Conservation (phyloP, 768 basidiomycete genomes). For the Naganishia vishniacii region DNA sequence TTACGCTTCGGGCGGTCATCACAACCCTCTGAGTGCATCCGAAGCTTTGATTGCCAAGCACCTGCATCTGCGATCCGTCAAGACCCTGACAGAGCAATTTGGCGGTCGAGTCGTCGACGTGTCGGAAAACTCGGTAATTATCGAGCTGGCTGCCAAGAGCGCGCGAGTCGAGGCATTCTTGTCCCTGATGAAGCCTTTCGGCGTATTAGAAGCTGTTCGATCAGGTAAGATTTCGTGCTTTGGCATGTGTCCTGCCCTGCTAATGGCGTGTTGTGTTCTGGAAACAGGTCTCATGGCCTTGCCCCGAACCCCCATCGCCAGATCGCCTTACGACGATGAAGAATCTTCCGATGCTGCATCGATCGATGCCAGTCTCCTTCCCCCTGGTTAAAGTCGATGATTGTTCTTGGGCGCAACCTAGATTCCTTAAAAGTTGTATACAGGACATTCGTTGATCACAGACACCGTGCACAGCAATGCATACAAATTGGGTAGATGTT, state of each 20-base stretch:
- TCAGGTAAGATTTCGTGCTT: slow-evolving; percentile 59
- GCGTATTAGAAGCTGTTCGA: slow-evolving; percentile 87
- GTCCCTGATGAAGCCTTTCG: slow-evolving; percentile 83
- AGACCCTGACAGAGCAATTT: slow-evolving; percentile 76
- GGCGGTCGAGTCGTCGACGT: slow-evolving; percentile 90
- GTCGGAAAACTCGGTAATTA: slow-evolving; percentile 86
- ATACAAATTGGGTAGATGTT: neutral
- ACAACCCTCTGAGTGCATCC: slow-evolving; percentile 56
- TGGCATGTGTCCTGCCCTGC: neutral
- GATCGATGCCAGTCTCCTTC: slow-evolving; percentile 87
- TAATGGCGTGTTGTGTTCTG: neutral
- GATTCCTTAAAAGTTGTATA: slow-evolving; percentile 8
- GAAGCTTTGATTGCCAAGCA: slow-evolving; percentile 85
- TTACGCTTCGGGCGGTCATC: slow-evolving; percentile 37
- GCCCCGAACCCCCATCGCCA: slow-evolving; percentile 85
- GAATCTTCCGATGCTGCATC: slow-evolving; percentile 55
- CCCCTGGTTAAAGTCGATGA: slow-evolving; percentile 65
- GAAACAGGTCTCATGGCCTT: slow-evolving; percentile 86
- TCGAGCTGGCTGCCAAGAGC: slow-evolving; percentile 91
- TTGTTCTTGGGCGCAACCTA: neutral
- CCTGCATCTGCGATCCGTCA: slow-evolving; percentile 80
- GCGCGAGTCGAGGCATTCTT: slow-evolving; percentile 87
- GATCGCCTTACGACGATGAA: slow-evolving; percentile 56
- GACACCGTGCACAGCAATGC: neutral
- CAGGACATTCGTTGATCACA: neutral